phyloP scores from a whole-genome alignment of 495 filamentous ascomycete genomes.

The Hyphodiscus hymeniophilus region DNA sequence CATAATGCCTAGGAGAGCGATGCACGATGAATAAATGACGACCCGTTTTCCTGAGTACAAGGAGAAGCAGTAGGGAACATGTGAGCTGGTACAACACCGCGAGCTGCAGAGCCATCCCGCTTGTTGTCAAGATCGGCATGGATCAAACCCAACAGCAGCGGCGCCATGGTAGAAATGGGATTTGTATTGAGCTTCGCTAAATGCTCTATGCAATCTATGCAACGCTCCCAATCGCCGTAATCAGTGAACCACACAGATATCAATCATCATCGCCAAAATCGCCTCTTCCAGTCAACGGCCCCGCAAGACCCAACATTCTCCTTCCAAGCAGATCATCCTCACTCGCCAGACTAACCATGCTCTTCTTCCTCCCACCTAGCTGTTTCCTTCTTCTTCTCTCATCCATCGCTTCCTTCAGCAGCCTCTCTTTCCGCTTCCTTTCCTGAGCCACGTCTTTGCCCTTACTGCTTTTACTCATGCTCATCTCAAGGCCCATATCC shows the following conservation, averaged over 20 bases:
- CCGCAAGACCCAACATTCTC: constrained; percentile 77
- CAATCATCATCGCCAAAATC: constrained; percentile 31
- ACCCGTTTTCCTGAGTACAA: too few relatives aligned
- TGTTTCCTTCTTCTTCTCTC: constrained; percentile 22
- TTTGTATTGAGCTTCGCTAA: too few relatives aligned
- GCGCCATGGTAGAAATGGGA: too few relatives aligned
- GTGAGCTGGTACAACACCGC: too few relatives aligned
- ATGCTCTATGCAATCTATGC: too few relatives aligned
- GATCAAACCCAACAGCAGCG: too few relatives aligned
- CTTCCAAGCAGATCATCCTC: constrained; percentile 76
- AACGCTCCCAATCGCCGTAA: too few relatives aligned
- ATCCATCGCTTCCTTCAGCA: constrained; percentile 23
- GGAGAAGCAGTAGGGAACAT: too few relatives aligned
- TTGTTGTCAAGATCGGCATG: too few relatives aligned
- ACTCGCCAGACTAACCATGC: constrained; percentile 67
- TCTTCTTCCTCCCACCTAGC: constrained; percentile 22
- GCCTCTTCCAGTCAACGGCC: constrained; percentile 63
- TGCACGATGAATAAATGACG: too few relatives aligned
- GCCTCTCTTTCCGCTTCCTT: constrained; percentile 25
- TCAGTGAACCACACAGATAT: not conserved
- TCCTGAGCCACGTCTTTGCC: constrained; percentile 22
- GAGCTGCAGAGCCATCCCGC: too few relatives aligned
- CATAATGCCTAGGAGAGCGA: too few relatives aligned
- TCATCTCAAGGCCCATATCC: constrained; percentile 75
- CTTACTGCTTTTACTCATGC: constrained; percentile 34